A percentile compares a stretch with the other conserved stretches of the same genome.
phyloP scores from a whole-genome alignment of 768 basidiomycete species.

The Russula earlei region DNA sequence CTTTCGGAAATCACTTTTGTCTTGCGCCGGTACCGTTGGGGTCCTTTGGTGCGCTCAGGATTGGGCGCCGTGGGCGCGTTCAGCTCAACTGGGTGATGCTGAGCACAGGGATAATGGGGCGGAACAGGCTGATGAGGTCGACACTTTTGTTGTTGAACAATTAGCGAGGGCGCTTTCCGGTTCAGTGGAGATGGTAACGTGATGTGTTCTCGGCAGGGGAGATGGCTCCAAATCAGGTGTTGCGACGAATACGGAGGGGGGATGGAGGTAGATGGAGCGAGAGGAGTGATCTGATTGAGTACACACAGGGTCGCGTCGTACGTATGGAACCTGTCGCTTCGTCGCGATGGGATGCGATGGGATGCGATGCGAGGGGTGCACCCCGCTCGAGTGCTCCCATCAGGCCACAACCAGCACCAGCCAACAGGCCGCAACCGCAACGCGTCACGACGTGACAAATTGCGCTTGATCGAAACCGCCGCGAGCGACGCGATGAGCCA shows the following conservation, averaged over 20 bases:
- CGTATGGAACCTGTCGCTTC: not conserved
- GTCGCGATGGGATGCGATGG: not conserved
- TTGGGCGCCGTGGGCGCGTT: no score
- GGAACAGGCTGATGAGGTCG: not conserved
- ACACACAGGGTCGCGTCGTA: no score
- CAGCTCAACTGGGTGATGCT: not conserved
- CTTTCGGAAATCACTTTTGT: not conserved
- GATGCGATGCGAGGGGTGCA: not conserved
- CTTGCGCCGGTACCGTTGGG: not conserved
- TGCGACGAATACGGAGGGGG: not conserved
- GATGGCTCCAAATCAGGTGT: not conserved
- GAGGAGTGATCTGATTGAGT: no score
- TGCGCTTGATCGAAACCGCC: slow-evolving; percentile 25
- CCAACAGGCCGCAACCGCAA: no score
- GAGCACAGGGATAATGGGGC: not conserved
- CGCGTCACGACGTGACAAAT: slow-evolving; percentile 23
- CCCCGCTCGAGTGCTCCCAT: no score
- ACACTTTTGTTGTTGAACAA: not conserved
- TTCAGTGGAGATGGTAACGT: not conserved
- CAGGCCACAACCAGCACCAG: no score
- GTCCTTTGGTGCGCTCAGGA: no score
- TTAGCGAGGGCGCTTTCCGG: not conserved
- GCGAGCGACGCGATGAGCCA: slow-evolving; percentile 40
- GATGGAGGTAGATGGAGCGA: not conserved
- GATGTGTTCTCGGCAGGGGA: not conserved